Evolutionary conservation across 176 grass and related monocot species (phyloP).

Genomic region (Ampelocalamus luodianensis): DNA sequence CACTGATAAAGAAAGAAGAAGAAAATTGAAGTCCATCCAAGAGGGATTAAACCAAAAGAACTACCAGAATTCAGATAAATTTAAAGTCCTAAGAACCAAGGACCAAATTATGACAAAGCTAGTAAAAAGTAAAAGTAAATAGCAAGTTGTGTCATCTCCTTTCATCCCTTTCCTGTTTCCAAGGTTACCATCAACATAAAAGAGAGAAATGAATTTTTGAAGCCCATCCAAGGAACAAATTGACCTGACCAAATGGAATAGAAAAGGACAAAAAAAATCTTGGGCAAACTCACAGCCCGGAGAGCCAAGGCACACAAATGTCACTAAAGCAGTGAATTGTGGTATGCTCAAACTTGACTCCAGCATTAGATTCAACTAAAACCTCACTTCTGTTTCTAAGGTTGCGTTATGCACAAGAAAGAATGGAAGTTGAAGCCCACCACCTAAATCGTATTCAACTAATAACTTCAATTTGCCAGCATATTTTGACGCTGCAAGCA

Average conservation of each 20-base stretch:
- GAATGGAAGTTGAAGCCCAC: not conserved
- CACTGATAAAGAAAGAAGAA: not conserved
- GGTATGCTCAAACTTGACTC: not conserved
- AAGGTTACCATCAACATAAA: not conserved
- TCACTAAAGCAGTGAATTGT: slow-evolving; percentile 12
- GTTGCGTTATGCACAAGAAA: not conserved
- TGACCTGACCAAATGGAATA: not conserved
- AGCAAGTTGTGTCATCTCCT: not conserved
- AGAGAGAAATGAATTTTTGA: not conserved
- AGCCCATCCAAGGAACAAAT: not conserved
- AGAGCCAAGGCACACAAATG: not conserved
- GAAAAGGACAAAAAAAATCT: not conserved
- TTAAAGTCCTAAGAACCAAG: not conserved
- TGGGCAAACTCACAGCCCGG: not conserved
- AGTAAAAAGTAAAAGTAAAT: not conserved
- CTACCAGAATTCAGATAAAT: slow-evolving; percentile 2
- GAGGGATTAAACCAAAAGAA: no score
- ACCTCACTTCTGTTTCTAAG: not conserved
- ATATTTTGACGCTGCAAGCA: not conserved
- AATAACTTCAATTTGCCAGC: not conserved
- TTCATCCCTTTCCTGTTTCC: not conserved
- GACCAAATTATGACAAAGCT: not conserved
- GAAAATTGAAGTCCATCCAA: no score
- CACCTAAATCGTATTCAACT: slow-evolving; percentile 20
- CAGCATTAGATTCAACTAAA: not conserved